A percentile compares a stretch with the other conserved stretches of the same genome.
phyloP scores from a whole-genome alignment of 2,329 filamentous ascomycete genomes.

The Scedosporium dehoogii region DNA sequence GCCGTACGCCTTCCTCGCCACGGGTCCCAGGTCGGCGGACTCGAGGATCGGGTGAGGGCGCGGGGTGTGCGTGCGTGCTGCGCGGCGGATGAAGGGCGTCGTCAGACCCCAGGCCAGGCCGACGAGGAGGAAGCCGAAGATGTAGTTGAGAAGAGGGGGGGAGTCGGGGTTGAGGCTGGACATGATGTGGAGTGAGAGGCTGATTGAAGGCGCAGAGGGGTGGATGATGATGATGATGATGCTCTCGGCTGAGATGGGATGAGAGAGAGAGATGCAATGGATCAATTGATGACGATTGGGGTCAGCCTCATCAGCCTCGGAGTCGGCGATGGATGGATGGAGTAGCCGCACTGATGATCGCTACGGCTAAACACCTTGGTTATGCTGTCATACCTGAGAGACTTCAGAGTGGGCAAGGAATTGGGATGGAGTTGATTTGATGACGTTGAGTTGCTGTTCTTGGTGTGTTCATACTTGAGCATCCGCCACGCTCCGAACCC shows the following conservation, averaged over 20 bases:
- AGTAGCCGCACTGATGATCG: background rate
- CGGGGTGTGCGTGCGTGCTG: conserved; percentile 65
- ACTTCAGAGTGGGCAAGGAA: no score
- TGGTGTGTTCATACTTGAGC: background rate
- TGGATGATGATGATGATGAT: no score
- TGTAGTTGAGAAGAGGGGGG: conserved; percentile 64
- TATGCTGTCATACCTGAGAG: background rate
- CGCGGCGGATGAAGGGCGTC: conserved; percentile 82
- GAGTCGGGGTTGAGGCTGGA: background rate
- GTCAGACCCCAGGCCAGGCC: conserved; percentile 90
- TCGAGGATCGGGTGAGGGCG: conserved; percentile 46
- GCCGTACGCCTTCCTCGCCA: conserved; percentile 52
- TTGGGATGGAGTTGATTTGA: background rate
- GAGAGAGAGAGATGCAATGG: background rate
- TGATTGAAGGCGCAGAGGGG: background rate
- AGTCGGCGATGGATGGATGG: background rate
- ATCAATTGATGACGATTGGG: background rate
- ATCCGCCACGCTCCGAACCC: background rate
- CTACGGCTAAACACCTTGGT: background rate
- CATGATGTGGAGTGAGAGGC: background rate
- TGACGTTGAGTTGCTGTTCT: background rate
- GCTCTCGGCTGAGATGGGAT: no score
- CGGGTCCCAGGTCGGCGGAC: conserved; percentile 40
- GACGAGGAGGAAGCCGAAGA: conserved; percentile 82
- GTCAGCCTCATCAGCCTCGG: background rate